Base-by-base conservation (phyloP, 177 flowering plant species). In the Vitis hybrid region DNA sequence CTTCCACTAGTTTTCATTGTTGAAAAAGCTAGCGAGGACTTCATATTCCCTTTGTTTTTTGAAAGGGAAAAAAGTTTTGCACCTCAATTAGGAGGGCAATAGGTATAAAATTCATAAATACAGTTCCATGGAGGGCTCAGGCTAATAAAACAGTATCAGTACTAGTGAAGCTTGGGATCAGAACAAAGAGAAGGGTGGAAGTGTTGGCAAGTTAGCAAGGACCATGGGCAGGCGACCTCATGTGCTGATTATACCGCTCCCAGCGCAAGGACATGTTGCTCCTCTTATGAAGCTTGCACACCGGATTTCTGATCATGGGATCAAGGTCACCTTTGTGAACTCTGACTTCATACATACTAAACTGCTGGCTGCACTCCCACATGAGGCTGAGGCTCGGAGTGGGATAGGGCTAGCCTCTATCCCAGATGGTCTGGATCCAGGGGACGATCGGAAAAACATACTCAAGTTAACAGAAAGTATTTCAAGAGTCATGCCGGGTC, bases 281-380 rank as follows among this genome's bases (percentile, higher is more conserved):
- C 76, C 80, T 48, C 67, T 73, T 11, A 56, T 77, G 68, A 70
- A 73, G 63, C 64, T 77, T 4, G 32, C 70, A 32, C 73, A 69
- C 19, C 0, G 21, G 11, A 49, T 76, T 23, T 69, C 67, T 19
- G 57, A 56, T 50, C 65, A 52, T 17, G 72, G 79, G 4, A 6
- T 68, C 18, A 72, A 65, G 51, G 79, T 68, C 62, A 76, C 79
- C 3, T 68, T 76, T 32, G 52, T 76, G 11, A 72, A 13, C 55
- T 65, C 78, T 8, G 71, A 75, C 63, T 54, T 49, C 26, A 23
- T 23, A 23, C 26, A 23, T 23, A 0, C 26, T 21, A 11, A 8
- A 18, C 19, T 75, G 10, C 15, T 34, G 21, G 50, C 13, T 8
- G 26, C 68, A 23, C 17, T 14, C 13, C 19, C 51, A 18, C 21